Evolutionary conservation across 768 basidiomycete species (phyloP).

Genomic region (Tylopilus intermedius): DNA sequence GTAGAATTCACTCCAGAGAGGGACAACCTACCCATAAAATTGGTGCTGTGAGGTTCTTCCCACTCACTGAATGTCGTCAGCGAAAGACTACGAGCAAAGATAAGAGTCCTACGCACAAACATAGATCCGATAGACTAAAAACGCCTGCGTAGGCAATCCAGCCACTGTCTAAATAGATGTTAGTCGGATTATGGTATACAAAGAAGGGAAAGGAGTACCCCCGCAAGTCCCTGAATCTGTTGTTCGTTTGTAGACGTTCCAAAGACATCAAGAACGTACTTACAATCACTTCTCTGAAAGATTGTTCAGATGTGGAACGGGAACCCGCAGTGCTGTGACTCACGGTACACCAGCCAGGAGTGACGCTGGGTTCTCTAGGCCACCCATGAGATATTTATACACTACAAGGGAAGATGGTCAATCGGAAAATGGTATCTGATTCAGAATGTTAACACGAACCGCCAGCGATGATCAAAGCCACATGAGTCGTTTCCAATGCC

Average conservation of each 20-base stretch:
- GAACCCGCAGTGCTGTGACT: background rate
- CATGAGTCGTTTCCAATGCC: background rate
- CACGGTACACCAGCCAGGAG: background rate
- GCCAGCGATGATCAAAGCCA: background rate
- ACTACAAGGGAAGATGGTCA: background rate
- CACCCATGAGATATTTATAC: conserved; percentile 4
- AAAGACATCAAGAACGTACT: background rate
- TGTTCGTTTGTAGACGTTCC: background rate
- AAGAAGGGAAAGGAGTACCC: background rate
- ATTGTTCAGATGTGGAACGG: background rate
- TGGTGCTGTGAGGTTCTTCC: conserved; percentile 1
- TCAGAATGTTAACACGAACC: conserved; percentile 1
- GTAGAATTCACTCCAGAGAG: background rate
- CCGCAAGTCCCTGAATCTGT: conserved; percentile 3
- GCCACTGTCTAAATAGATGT: background rate
- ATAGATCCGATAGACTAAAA: conserved; percentile 10
- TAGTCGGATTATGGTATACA: background rate
- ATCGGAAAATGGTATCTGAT: background rate
- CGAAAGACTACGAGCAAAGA: too few species aligned
- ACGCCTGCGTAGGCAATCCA: background rate
- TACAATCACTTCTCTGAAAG: conserved; percentile 9
- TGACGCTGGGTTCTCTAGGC: background rate
- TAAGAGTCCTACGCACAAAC: background rate
- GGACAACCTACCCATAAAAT: conserved; percentile 6
- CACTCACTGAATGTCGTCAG: conserved; percentile 3